These are phyloP conservation scores for Ustilago loliicola DNA, from an alignment of 1,284 basidiomycete species.

Conservation along the genomic window DNA sequence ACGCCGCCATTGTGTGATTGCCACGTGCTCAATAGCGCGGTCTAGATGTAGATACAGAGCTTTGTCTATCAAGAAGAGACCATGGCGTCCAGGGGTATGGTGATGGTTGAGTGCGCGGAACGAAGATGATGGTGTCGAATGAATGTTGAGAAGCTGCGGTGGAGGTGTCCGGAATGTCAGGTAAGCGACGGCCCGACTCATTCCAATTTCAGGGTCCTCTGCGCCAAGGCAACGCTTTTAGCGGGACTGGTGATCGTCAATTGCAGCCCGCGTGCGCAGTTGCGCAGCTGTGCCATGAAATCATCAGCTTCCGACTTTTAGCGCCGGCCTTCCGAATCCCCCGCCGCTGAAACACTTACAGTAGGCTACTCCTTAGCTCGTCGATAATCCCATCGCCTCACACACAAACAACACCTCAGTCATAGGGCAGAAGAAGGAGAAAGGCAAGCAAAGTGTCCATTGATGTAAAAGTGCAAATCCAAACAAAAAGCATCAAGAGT, in stretches of 20 bases:
- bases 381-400: background rate
- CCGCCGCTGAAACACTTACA: no score
- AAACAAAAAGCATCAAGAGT: constrained; percentile 9
- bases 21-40: background rate
- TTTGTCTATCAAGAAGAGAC: background rate
- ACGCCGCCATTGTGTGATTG: background rate
- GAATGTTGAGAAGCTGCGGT: background rate
- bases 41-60: background rate
- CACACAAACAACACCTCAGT: background rate
- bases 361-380: background rate
- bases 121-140: background rate
- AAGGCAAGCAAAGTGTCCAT: constrained; percentile 15
- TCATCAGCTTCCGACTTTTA: background rate
- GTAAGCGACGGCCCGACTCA: constrained; percentile 24
- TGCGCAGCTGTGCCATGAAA: constrained; percentile 9
- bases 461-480: constrained; percentile 10
- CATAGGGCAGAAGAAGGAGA: background rate
- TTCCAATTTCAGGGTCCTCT: constrained; percentile 28
- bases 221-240: background rate
- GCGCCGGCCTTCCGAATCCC: background rate
- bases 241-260: constrained; percentile 29
- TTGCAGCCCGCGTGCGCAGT: constrained; percentile 7
- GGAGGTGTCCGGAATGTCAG: constrained; percentile 16
- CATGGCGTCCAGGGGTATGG: background rate
- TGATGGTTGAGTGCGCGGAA: background rate